Evolutionary conservation across 83 land plant genomes (phyloP).

Genomic region (Larix sibirica): DNA sequence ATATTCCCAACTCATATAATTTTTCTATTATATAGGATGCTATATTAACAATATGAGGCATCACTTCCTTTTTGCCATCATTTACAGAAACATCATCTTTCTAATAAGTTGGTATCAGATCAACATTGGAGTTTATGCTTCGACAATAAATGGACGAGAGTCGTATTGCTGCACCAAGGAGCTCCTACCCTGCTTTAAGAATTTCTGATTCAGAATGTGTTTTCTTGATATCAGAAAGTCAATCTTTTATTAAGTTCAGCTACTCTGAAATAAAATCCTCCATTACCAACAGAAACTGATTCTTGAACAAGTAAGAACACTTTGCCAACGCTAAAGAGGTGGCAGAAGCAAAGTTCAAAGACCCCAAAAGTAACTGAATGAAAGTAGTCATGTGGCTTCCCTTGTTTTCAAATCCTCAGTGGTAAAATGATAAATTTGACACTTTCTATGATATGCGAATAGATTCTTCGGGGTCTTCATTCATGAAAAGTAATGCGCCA

Average conservation of each 20-base stretch:
- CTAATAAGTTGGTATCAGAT: neutral
- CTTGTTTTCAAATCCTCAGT: constrained; percentile 19
- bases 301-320: too few species aligned
- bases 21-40: constrained; percentile 36
- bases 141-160: constrained; percentile 38
- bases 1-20: constrained; percentile 61
- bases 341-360: too few species aligned
- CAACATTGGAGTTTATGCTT: constrained; percentile 19
- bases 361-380: too few species aligned
- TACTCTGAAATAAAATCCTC: constrained; percentile 47
- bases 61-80: neutral
- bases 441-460: too few species aligned
- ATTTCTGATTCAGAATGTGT: constrained; percentile 28
- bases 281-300: constrained; percentile 15
- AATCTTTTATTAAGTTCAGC: constrained; percentile 37
- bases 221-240: constrained; percentile 41
- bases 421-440: too few species aligned
- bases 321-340: too few species aligned
- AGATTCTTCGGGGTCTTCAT: too few species aligned
- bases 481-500: too few species aligned
- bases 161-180: constrained; percentile 39
- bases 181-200: constrained; percentile 34
- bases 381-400: too few species aligned
- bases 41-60: constrained; percentile 38
- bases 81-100: neutral